Evolutionary conservation across 1,284 basidiomycete species (phyloP).

Genomic region (Cystobasidium slooffiae): DNA sequence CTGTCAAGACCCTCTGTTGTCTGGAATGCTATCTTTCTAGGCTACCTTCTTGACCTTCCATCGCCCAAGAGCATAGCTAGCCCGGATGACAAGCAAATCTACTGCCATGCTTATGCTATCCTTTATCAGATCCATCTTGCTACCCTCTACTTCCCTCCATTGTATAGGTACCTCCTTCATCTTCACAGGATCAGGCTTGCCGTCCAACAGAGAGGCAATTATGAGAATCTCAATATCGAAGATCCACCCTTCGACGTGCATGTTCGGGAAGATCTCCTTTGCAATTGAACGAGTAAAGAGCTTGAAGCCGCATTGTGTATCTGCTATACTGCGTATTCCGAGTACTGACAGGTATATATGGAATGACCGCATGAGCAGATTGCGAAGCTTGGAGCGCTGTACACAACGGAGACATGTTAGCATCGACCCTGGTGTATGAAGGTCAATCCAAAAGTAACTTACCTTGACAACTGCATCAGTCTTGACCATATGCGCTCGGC

Average conservation of each 20-base stretch:
- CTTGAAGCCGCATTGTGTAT: constrained; percentile 97
- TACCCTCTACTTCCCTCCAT: constrained; percentile 90
- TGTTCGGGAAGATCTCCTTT: constrained; percentile 75
- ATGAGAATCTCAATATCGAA: constrained; percentile 94
- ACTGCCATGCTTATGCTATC: constrained; percentile 86
- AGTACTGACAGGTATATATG: constrained; percentile 81
- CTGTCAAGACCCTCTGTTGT: neutral
- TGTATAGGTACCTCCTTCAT: constrained; percentile 82
- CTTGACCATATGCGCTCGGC: constrained; percentile 85
- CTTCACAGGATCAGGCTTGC: constrained; percentile 61
- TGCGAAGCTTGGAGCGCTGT: constrained; percentile 82
- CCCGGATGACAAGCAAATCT: constrained; percentile 80
- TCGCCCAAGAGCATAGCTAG: constrained; percentile 74
- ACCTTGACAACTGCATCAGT: constrained; percentile 94
- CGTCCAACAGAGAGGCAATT: constrained; percentile 67
- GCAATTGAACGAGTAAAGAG: constrained; percentile 81
- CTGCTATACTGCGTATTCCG: constrained; percentile 82
- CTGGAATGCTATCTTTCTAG: neutral
- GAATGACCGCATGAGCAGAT: constrained; percentile 88
- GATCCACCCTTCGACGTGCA: constrained; percentile 79
- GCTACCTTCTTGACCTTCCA: constrained; percentile 56
- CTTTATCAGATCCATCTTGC: constrained; percentile 81
- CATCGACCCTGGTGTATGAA: neutral
- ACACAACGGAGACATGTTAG: neutral
- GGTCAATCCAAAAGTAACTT: constrained; percentile 47